Base-by-base conservation (phyloP, 345 rosid species). In the Eucalyptus regnans region DNA sequence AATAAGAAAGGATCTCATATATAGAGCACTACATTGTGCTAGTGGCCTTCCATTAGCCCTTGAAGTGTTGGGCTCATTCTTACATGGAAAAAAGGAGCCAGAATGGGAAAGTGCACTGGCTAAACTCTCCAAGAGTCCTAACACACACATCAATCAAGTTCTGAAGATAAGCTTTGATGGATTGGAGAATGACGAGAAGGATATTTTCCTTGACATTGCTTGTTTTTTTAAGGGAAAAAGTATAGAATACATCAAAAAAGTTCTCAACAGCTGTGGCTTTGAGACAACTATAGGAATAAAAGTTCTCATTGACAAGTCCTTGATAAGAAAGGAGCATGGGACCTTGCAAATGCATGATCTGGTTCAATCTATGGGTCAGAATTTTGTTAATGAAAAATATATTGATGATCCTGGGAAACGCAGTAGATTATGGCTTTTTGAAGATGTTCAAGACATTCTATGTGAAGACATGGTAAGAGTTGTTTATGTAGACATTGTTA, bases 81-180 rank as follows among this genome's bases (percentile, higher is more conserved):
- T 56, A 58, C 1, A 2, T 23, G n/a, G 3, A 58, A 58, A 3
- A 58, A 4, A 23, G 0, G 13, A 9, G 4, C 64, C 0, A 9
- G n/a, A 6, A 58, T 58, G 64, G 64, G 12, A 58, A 23, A 58
- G 29, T 23, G n/a, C 13, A 0, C 13, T 23, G 0, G 13, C 0
- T 23, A 9, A 58, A 4, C 64, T 58, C n/a, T 58, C 2, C 3
- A 0, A 20, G 0, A 9, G 64, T 9, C 13, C 1, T 4, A 13
- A 2, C n/a, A n/a, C 0, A 22, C 9, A 1, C 0, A 58, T 58
- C 7, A 1, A 58, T 9, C 3, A 1, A 9, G 13, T 58, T 58
- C 1, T 58, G 1, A 58, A 58, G 64, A 58, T 0, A 58, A 58
- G 0, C 64, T 23, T 23, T 3, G 3, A 58, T 4, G n/a, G 64